Evolutionary conservation across 345 rosid species (phyloP), one percentile per base, ranked within the genome.

Genomic region (Pelargonium nanum): DNA sequence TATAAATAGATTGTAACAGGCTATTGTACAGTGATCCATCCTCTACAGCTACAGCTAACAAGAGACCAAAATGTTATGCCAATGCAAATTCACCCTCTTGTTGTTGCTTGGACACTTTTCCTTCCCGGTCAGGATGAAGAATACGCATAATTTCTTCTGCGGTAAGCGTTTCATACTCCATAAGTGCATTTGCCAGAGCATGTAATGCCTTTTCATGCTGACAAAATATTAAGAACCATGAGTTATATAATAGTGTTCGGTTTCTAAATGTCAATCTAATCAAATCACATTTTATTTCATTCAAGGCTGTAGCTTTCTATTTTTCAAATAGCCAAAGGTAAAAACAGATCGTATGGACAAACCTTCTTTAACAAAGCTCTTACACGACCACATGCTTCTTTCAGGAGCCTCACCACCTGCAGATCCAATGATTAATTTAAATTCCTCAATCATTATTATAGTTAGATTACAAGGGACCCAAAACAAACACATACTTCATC

Each of bases 141-240:
- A 81, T 75, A 8, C 94, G 85, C 78, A 83, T 87, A 57, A 89
- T 85, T 26, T 93, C 96, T 70, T 93, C 99, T 16, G 96, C 74
- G 2, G 64, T 76, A 1, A 93, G 88, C 44, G 99, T 93, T 61
- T 93, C 99, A 40, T 74, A 84, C 78, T 89, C 99, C 65, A 89
- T 66, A 65, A 93, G 99, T n/a, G 97, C 95, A 58, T 69, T 89
- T 58, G 97, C 97, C 70, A 89, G 71, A n/a, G 83, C 88, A 25
- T 93, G 99, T 66, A 93, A 74, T 63, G 94, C 92, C 82, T 84
- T 93, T 84, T 93, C 97, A n/a, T 89, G 99, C 99, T 89, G 87
- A 17, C 65, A 63, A 40, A 28, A 26, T 21, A 16, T 4, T 19
- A 53, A 58, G 25, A 7, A 8, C n/a, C n/a, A n/a, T 6, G 48